Base-by-base conservation (phyloP, 2,329 filamentous ascomycete genomes). In the Westerdykella ornata region DNA sequence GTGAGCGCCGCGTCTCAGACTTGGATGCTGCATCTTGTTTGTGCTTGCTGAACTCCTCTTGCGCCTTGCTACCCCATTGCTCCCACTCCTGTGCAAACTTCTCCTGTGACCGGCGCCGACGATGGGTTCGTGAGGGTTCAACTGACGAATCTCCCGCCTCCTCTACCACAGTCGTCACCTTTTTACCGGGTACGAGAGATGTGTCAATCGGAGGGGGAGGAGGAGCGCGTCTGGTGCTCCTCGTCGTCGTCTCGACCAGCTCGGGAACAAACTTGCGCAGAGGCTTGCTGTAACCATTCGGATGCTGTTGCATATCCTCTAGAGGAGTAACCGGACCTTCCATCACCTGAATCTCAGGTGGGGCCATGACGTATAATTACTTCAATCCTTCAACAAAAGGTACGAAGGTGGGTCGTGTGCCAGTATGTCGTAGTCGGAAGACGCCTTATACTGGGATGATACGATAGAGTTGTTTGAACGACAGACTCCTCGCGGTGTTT, bases 171-270 rank as follows among this genome's bases (percentile, higher is more conserved):
- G 49, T 54, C 29, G 39, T 41, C 32, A 78, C 76, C 51, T 79
- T 78, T 52, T 77, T 78, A 3, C 12, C 12, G n/a, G 5, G 30
- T n/a, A 15, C 11, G 30, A 33, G 30, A 1, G 77, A 82, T 7
- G 84, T 88, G 64, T 88, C 85, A 49, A 88, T 78, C 13, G 83
- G 82, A 26, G 22, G 22, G 41, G 84, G 75, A 26, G 83, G 82
- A 32, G 72, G 73, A 67, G 86, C 86, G 53, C 78, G 78, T 41
- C 66, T 50, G 16, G 45, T 47, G 12, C 43, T 52, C 36, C 56
- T 56, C 3, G 41, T 44, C 12, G 48, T 56, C 6, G 54, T 65
- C 46, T 63, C 54, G 19, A 60, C 37, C 5, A 57, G 57, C 43
- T 66, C 54, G 11, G 62, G 56, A 8, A 51, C 50, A 41, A 65